These are phyloP conservation scores for Metrosideros polymorpha DNA, from an alignment of 441 rosid genomes.

Conservation along the genomic window DNA sequence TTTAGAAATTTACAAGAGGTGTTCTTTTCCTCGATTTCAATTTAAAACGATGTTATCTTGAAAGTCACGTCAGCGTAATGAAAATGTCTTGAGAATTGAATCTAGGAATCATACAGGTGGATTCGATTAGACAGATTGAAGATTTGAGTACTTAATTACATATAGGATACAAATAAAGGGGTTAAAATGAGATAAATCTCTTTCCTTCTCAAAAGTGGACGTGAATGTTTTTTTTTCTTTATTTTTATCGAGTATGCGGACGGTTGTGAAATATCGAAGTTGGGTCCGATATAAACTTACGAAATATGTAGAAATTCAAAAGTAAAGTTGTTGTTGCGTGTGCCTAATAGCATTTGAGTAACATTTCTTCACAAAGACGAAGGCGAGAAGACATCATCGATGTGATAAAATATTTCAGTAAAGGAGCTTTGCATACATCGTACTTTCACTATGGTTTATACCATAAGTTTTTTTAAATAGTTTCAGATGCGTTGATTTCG, in stretches of 20 bases:
- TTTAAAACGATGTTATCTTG: neutral
- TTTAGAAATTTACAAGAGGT: neutral
- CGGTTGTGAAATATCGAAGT: neutral
- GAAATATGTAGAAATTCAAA: neutral
- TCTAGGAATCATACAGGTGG: neutral
- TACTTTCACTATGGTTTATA: neutral
- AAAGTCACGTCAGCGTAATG: neutral
- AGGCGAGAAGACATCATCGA: neutral
- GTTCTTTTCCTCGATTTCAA: neutral
- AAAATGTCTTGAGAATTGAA: neutral
- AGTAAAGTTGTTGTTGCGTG: neutral
- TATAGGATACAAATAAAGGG: neutral
- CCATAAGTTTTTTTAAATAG: neutral
- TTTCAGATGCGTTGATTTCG: rapidly evolving
- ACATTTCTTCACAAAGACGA: neutral
- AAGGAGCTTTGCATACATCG: neutral
- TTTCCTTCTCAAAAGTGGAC: neutral
- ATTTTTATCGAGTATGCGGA: neutral
- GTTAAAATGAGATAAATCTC: neutral
- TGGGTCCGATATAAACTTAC: neutral
- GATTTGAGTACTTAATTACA: neutral
- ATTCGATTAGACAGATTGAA: neutral
- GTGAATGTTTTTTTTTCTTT: neutral
- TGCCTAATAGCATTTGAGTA: neutral
- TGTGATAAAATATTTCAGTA: neutral